phyloP scores from a whole-genome alignment of 148 eudicot genomes.

The Limonium bicolor region DNA sequence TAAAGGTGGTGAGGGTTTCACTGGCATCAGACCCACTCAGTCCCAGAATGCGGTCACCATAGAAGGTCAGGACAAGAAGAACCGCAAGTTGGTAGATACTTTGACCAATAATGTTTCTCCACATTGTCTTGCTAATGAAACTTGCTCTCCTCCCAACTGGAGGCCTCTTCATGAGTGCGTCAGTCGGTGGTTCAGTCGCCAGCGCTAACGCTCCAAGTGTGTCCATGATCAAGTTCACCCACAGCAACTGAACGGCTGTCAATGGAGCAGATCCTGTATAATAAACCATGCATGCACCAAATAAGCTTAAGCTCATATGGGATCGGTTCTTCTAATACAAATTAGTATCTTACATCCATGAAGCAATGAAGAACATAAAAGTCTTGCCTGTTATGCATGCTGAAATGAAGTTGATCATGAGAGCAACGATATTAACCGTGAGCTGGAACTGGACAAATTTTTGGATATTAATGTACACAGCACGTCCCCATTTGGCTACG shows the following conservation, averaged over 20 bases:
- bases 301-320: no score
- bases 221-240: conserved; percentile 98
- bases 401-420: conserved; percentile 68
- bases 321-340: not conserved
- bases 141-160: conserved; percentile 46
- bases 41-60: conserved; percentile 42
- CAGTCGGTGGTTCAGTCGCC: conserved; percentile 85
- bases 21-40: conserved; percentile 49
- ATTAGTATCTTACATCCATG: not conserved
- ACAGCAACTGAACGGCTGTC: conserved; percentile 81
- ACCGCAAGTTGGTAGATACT: conserved; percentile 63
- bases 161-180: conserved; percentile 62
- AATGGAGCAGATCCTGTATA: conserved; percentile 98
- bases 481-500: conserved; percentile 90
- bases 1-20: conserved; percentile 50
- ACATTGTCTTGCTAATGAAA: conserved; percentile 73
- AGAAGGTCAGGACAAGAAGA: conserved; percentile 54
- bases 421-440: conserved; percentile 85
- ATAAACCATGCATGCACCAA: no score
- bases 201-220: conserved; percentile 87
- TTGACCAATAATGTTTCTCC: conserved; percentile 87
- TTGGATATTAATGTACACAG: conserved; percentile 86
- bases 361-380: not conserved
- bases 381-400: conserved; percentile 64
- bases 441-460: conserved; percentile 94